These are phyloP conservation scores for Lanzia echinophila DNA, from an alignment of 2,329 filamentous ascomycete genomes.

Conservation along the genomic window DNA sequence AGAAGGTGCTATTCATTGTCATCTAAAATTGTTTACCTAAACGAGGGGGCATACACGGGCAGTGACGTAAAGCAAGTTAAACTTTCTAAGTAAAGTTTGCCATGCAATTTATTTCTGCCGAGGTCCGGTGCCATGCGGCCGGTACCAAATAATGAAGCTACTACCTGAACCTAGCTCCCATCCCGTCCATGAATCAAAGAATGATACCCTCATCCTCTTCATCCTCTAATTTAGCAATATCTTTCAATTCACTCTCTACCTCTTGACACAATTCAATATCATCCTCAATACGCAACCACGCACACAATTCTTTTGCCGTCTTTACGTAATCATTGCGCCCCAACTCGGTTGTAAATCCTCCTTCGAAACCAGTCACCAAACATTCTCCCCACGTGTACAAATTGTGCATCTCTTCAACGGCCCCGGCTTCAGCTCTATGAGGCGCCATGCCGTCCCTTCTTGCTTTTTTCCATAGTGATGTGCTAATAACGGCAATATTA, in stretches of 20 bases:
- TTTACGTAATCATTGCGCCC: neutral
- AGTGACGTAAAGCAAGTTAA: too few relatives aligned
- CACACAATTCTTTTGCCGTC: slow-evolving; percentile 13
- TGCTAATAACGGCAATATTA: slow-evolving; percentile 19
- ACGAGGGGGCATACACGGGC: too few relatives aligned
- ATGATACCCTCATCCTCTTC: neutral
- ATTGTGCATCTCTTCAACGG: slow-evolving; percentile 15
- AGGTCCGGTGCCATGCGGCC: too few relatives aligned
- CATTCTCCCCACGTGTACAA: slow-evolving; percentile 19
- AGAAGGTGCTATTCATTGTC: too few relatives aligned
- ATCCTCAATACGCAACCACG: slow-evolving; percentile 12
- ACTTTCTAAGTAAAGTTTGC: too few relatives aligned
- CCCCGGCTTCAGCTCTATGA: slow-evolving; percentile 15
- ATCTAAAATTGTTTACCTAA: too few relatives aligned
- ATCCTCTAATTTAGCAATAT: neutral
- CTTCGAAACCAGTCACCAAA: slow-evolving; percentile 12
- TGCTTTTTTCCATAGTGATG: slow-evolving; percentile 20
- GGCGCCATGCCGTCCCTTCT: slow-evolving; percentile 17
- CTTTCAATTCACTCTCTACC: slow-evolving; percentile 12
- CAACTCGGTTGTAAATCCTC: neutral
- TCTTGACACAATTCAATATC: slow-evolving; percentile 11
- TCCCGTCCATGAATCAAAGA: too few relatives aligned
- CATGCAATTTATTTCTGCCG: too few relatives aligned
- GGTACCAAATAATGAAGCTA: too few relatives aligned
- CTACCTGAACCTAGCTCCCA: neutral